Evolutionary conservation across 176 grass and related monocot genomes (phyloP).

Genomic region (Otatea glauca): DNA sequence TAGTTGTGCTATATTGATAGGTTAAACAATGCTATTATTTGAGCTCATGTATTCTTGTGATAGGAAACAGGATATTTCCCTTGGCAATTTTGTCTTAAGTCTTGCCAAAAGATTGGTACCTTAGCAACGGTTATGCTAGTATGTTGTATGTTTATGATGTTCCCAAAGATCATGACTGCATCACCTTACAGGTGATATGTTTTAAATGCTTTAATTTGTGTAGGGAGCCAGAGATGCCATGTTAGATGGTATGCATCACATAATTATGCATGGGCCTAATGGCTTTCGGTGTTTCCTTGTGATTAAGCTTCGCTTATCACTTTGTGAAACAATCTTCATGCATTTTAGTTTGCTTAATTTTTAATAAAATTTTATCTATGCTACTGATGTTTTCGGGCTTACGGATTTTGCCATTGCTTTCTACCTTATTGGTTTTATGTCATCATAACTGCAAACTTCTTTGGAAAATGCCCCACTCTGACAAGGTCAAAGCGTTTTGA

Average conservation of each 20-base stretch:
- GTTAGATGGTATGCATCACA: slow-evolving; percentile 4
- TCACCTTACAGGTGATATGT: not conserved
- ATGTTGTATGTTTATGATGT: not conserved
- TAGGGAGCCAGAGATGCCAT: not conserved
- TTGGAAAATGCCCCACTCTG: too few relatives aligned
- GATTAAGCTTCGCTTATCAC: slow-evolving; percentile 24
- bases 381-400: too few relatives aligned
- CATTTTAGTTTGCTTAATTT: not conserved
- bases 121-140: not conserved
- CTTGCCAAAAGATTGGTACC: not conserved
- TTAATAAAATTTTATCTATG: not conserved
- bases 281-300: slow-evolving; percentile 10
- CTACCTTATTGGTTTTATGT: too few relatives aligned
- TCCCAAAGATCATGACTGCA: slow-evolving; percentile 3
- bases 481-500: too few relatives aligned
- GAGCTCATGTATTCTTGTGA: slow-evolving; percentile 10
- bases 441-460: too few relatives aligned
- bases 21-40: not conserved
- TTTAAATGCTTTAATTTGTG: not conserved
- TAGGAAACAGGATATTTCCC: not conserved
- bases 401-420: too few relatives aligned
- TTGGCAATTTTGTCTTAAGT: not conserved
- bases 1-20: not conserved
- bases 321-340: slow-evolving; percentile 11
- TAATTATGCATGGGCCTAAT: not conserved